Evolutionary conservation across 2,329 filamentous ascomycete genomes (phyloP), one percentile per base, ranked within the genome.

Genomic region (Pestalotiopsis sp.): DNA sequence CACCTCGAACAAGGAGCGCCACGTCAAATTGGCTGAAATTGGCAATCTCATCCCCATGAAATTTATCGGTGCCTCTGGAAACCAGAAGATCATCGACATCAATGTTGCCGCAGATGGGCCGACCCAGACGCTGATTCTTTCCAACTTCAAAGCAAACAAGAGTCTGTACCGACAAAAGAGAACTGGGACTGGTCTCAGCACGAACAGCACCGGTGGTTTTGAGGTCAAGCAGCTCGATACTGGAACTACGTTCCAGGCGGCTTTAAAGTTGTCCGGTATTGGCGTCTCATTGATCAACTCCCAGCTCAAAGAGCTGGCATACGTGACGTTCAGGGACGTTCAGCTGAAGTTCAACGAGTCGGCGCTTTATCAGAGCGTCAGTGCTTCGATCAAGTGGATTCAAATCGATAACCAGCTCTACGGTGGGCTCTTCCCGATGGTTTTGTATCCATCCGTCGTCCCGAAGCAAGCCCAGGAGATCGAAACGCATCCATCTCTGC

Each of bases 361-460:
- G n/a, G 88, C 91, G 20, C 84, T 98, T 17, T 97, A 97, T 77
- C 96, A 99, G 80, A 98, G 94, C 0, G 82, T 98, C 70, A 95
- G 93, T 62, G 85, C 96, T 64, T 93, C 94, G 0, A 92, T 98
- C 78, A 98, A 99, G 80, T 99, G 97, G 97, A 96, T 99, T 36
- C 96, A 99, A 80, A 93, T 99, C 74, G 96, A 99, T 81, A 99
- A 99, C 75, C 96, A 99, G 80, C 88, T 99, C 14, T 99, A 99
- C 76, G 97, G 97, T 36, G 96, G 97, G 31, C 95, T 99, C 74
- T 99, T 99, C 86, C 96, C 96, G 0, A 97, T 99, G 82, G 90
- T 99, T 38, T 86, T 99, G 68, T 99, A 99, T 78, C 96, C 96
- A 5, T 98, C 95, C 81, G 96, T 99, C 11, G 96, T 99, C 17